Percentiles rank a stretch among this genome's conserved stretches.
Conservation (phyloP, 2,329 filamentous ascomycete species). For the Calonectria leucothoes region DNA sequence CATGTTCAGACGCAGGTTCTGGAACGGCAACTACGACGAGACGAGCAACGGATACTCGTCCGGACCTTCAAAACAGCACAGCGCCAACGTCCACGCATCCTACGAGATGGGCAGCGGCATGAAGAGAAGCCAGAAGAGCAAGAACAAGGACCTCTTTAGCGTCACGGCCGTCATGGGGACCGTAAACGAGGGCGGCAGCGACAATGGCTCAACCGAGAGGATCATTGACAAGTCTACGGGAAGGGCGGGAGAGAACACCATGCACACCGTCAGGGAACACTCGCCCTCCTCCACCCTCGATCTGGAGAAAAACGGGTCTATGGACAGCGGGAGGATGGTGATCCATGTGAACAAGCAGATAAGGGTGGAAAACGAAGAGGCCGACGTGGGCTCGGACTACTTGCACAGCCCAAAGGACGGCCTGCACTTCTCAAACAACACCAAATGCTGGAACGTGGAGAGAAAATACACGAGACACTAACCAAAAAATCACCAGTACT, state of each 20-base stretch:
- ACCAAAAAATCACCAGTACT: background rate
- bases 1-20: constrained; percentile 38
- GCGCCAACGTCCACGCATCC: constrained; percentile 8
- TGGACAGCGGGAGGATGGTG: constrained; percentile 12
- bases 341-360: constrained; percentile 28
- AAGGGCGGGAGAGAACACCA: background rate
- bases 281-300: constrained; percentile 7
- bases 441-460: constrained; percentile 12
- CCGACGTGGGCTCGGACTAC: background rate
- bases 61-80: constrained; percentile 21
- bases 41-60: constrained; percentile 11
- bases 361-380: constrained; percentile 5
- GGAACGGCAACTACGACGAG: constrained; percentile 20
- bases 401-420: constrained; percentile 5
- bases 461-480: background rate
- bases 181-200: constrained; percentile 14
- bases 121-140: constrained; percentile 15
- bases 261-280: background rate
- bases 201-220: constrained; percentile 18
- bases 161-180: constrained; percentile 24
- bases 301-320: constrained; percentile 12
- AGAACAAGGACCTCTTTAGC: constrained; percentile 26
- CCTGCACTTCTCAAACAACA: background rate
- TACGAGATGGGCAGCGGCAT: constrained; percentile 11
- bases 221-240: constrained; percentile 14